Conservation (phyloP, 2,329 filamentous ascomycete genomes). For the Pseudonectria buxi region DNA sequence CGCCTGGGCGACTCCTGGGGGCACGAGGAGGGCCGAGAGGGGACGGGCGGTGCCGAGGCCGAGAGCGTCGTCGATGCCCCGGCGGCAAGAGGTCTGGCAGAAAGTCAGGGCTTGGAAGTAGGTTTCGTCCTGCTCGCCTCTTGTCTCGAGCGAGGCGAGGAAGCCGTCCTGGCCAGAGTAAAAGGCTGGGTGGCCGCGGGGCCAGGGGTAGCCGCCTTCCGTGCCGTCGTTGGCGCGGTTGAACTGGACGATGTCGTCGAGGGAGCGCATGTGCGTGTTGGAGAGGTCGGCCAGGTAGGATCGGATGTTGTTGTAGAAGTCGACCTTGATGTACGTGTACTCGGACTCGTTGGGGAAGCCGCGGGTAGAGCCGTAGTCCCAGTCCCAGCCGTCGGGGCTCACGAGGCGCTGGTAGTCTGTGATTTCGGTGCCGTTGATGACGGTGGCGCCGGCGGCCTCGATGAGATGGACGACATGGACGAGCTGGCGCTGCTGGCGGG, state of each 20-base stretch:
- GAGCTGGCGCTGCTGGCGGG: slow-evolving; percentile 48
- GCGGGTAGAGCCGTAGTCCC: slow-evolving; percentile 57
- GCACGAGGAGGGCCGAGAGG: slow-evolving; percentile 60
- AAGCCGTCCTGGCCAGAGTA: slow-evolving; percentile 66
- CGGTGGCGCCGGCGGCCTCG: slow-evolving; percentile 53
- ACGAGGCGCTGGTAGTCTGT: slow-evolving; percentile 56
- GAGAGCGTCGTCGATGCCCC: slow-evolving; percentile 65
- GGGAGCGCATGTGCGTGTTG: slow-evolving; percentile 51
- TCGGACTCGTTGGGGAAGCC: slow-evolving; percentile 66
- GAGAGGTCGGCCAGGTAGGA: slow-evolving; percentile 55
- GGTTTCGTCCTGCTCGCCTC: slow-evolving; percentile 55
- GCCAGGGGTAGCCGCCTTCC: slow-evolving; percentile 58
- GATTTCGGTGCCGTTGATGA: slow-evolving; percentile 65
- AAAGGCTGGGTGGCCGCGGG: slow-evolving; percentile 53
- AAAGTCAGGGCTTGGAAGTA: slow-evolving; percentile 63
- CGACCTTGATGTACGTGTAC: slow-evolving; percentile 65
- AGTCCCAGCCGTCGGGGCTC: slow-evolving; percentile 64
- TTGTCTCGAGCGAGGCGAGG: slow-evolving; percentile 52
- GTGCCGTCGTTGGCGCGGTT: slow-evolving; percentile 57
- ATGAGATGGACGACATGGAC: slow-evolving; percentile 43
- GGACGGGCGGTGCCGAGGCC: slow-evolving; percentile 31
- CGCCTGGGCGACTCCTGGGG: slow-evolving; percentile 60
- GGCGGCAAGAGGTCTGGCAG: slow-evolving; percentile 50
- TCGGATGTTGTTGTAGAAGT: slow-evolving; percentile 58
- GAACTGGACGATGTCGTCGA: slow-evolving; percentile 61